Evolutionary conservation across 441 rosid species (phyloP).

Genomic region (Erodium chrysanthum): DNA sequence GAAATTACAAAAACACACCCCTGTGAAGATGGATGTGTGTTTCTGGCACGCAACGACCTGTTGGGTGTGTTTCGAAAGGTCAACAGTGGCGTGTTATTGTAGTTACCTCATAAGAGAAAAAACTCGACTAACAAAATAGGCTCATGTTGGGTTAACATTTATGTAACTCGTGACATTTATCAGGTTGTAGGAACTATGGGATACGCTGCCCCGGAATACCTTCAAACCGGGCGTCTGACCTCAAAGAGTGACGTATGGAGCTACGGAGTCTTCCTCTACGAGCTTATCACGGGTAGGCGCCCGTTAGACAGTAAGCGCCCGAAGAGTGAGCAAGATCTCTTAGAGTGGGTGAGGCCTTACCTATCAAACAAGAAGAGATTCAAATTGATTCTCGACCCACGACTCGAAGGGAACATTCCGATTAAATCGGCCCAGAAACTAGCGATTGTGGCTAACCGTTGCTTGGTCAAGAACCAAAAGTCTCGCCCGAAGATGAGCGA

Average conservation of each 20-base stretch:
- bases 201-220: slow-evolving; percentile 85
- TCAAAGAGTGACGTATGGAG: slow-evolving; percentile 86
- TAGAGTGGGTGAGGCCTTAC: slow-evolving; percentile 84
- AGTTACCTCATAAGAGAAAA: no score
- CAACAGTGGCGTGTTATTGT: no score
- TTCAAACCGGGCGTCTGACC: slow-evolving; percentile 81
- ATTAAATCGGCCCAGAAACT: slow-evolving; percentile 55
- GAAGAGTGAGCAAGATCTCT: slow-evolving; percentile 64
- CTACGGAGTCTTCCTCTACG: slow-evolving; percentile 84
- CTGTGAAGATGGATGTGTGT: no score
- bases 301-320: slow-evolving; percentile 76
- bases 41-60: no score
- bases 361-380: slow-evolving; percentile 50
- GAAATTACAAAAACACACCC: no score
- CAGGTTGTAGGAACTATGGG: slow-evolving; percentile 95
- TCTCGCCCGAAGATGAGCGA: slow-evolving; percentile 88
- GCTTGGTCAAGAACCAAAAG: slow-evolving; percentile 59
- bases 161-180: slow-evolving; percentile 9
- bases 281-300: slow-evolving; percentile 77
- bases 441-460: slow-evolving; percentile 56
- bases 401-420: slow-evolving; percentile 48
- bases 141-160: background rate
- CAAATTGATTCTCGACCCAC: slow-evolving; percentile 49
- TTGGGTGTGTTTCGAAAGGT: no score
- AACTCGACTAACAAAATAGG: background rate